Base-by-base conservation (phyloP, 1,284 basidiomycete species). In the Naganishia sp. region DNA sequence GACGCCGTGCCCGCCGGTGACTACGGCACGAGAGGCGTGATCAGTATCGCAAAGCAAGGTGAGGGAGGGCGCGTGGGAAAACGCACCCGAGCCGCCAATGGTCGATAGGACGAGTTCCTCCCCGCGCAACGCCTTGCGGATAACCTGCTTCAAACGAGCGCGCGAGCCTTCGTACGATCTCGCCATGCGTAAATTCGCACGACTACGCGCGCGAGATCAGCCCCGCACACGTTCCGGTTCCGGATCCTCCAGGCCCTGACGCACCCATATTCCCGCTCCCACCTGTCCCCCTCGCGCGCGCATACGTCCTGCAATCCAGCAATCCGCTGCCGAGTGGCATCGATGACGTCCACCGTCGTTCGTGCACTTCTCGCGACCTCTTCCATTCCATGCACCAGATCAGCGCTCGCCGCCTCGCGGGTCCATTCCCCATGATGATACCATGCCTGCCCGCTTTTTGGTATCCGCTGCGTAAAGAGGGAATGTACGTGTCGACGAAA, bases 1-100 rank as follows among this genome's bases (percentile, higher is more conserved):
- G 0, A 80, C 74, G 9, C 73, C 71, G 58, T 79, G 78, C 0
- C 79, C 79, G 45, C 65, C 68, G 6, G 79, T 79, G 35, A 80
- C 78, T 79, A 56, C 31, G 11, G n/a, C 31, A 17, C 23, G 15
- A 21, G 21, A 31, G 50, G 31, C 31, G 25, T 31, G 28, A 23
- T 32, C 10, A 17, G 25, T 32, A 28, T 31, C 50, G 45, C 7
- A 46, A 47, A 47, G 7, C 7, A 18, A n/a, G 18, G 7, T 4
- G 5, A 47, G 45, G 1, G 6, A 25, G 57, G 61, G 0, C 28
- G 31, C 7, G 13, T 9, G 41, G 28, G 9, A 46, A 41, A 6
- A 46, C 76, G 47, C 55, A 79, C 78, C 72, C 69, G 77, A 78
- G 0, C 78, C 79, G 11, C 79, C 79, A 35, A 80, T 71, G 15